Percentiles rank a stretch among this genome's conserved stretches.
These are phyloP conservation scores for Calocera cornea DNA, from an alignment of 768 basidiomycete species.

Conservation along the genomic window DNA sequence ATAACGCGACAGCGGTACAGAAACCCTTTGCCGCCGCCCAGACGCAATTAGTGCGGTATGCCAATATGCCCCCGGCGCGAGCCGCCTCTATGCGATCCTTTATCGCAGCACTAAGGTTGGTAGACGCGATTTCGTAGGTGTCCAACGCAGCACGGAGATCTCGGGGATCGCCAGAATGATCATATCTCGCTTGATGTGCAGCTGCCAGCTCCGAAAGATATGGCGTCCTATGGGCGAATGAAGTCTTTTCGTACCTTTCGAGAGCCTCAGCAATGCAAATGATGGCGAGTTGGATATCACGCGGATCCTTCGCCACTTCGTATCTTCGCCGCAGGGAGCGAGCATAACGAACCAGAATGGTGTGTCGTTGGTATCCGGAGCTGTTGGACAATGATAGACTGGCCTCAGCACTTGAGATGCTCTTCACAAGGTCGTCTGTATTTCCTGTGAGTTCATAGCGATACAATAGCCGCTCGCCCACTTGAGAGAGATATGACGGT, in stretches of 20 bases:
- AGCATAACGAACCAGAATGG: not conserved
- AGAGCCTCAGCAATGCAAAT: not conserved
- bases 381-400: not conserved
- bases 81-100: not conserved
- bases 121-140: constrained; percentile 14
- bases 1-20: constrained; percentile 19
- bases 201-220: not conserved
- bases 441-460: not conserved
- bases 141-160: constrained; percentile 13
- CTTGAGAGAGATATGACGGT: not conserved
- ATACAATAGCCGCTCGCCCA: not conserved
- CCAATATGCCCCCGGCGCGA: not conserved
- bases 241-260: not conserved
- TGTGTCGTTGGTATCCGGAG: not conserved
- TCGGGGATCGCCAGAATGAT: constrained; percentile 7
- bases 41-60: not conserved
- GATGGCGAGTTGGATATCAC: not conserved
- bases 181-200: not conserved
- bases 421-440: not conserved
- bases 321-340: not conserved
- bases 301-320: not conserved
- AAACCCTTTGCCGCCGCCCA: constrained; percentile 23
- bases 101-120: constrained; percentile 17
- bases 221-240: not conserved
- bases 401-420: not conserved